These are phyloP conservation scores for Hawksworthiomyces lignivorus DNA, from an alignment of 2,329 filamentous ascomycete species.

Conservation along the genomic window DNA sequence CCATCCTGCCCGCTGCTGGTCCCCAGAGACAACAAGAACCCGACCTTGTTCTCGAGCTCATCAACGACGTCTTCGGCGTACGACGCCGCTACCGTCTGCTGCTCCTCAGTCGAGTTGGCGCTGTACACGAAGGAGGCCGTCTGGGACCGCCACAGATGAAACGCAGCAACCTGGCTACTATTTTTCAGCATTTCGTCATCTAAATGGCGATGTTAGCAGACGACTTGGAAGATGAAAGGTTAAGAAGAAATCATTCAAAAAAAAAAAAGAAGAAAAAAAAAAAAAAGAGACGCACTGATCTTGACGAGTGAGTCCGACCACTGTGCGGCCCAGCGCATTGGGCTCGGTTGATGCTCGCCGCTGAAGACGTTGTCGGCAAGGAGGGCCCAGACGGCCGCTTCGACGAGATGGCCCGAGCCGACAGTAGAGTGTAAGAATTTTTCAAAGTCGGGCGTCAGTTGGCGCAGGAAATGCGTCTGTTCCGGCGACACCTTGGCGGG, in stretches of 20 bases:
- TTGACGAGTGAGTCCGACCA: conserved; percentile 1
- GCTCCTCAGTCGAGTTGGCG: not conserved
- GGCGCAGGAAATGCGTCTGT: conserved; percentile 1
- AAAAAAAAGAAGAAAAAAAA: not conserved
- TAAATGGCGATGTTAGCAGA: not conserved
- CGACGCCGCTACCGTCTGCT: not conserved
- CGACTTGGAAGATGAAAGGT: too few relatives aligned
- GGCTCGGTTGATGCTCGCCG: conserved; percentile 6
- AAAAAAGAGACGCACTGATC: conserved; percentile 2
- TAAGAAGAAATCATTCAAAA: not conserved
- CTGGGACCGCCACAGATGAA: conserved; percentile 11
- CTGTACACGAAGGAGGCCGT: conserved; percentile 7
- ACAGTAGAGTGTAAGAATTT: not conserved
- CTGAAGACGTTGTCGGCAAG: conserved; percentile 9
- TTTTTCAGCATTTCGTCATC: conserved; percentile 6
- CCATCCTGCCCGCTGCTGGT: not conserved
- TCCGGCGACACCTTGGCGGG: not conserved
- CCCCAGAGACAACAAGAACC: not conserved
- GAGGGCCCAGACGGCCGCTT: conserved; percentile 10
- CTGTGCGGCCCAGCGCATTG: conserved; percentile 10
- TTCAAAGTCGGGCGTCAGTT: conserved; percentile 4
- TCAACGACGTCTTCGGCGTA: conserved; percentile 3
- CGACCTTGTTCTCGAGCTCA: conserved; percentile 3
- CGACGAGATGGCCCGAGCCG: conserved; percentile 2
- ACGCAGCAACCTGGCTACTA: conserved; percentile 4